Percentiles rank a stretch among this genome's conserved stretches.
Evolutionary conservation across 257 asterid species (phyloP).

Genomic region (Rehmannia glutinosa): DNA sequence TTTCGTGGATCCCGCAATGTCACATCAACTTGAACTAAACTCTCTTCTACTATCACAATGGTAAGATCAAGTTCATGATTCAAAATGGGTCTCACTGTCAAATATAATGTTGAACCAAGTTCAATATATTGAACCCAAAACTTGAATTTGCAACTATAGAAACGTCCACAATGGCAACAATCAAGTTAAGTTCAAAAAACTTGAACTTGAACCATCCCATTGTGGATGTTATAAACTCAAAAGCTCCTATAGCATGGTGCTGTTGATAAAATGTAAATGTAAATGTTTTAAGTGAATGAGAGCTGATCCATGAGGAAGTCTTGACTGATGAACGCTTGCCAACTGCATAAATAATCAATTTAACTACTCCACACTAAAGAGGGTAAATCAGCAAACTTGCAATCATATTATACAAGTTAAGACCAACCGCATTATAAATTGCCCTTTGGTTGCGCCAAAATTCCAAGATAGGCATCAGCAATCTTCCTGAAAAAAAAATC

Average conservation of each 20-base stretch:
- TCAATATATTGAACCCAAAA: too few relatives aligned
- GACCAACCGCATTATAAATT: conserved; percentile 51
- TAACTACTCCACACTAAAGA: background rate
- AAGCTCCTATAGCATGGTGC: background rate
- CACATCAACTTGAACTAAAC: too few relatives aligned
- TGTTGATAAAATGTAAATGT: background rate
- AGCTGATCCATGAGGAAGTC: background rate
- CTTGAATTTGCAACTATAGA: too few relatives aligned
- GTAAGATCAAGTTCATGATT: too few relatives aligned
- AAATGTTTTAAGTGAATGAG: background rate
- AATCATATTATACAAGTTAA: background rate
- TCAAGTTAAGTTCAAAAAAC: too few relatives aligned
- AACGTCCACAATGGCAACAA: too few relatives aligned
- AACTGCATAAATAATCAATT: background rate
- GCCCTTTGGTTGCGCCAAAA: conserved; percentile 78
- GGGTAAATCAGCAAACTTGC: background rate
- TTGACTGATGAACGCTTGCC: background rate
- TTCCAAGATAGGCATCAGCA: conserved; percentile 58
- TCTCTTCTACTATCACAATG: too few relatives aligned
- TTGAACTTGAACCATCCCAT: too few relatives aligned
- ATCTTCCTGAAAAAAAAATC: conserved; percentile 52
- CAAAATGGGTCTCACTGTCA: too few relatives aligned
- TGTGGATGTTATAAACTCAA: too few relatives aligned
- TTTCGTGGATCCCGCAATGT: too few relatives aligned
- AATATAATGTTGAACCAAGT: too few relatives aligned